Evolutionary conservation across 176 grass and related monocot genomes (phyloP).

Genomic region (Juncus inflexus): DNA sequence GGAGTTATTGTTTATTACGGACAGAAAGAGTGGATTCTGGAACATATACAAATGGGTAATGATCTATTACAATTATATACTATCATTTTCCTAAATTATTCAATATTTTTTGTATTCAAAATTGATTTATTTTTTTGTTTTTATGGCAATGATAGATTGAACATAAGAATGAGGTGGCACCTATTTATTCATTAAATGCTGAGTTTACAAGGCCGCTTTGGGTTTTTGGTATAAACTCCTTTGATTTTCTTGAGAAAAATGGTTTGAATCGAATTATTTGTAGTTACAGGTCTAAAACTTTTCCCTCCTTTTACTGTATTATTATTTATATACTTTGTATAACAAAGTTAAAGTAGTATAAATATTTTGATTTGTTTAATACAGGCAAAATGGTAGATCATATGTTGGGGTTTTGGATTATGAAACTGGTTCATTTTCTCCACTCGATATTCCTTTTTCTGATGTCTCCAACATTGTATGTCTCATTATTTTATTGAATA

Average conservation of each 20-base stretch:
- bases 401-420: conserved; percentile 73
- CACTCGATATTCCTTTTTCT: conserved; percentile 66
- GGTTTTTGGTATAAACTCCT: conserved; percentile 89
- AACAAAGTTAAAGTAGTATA: neutral
- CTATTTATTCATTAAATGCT: conserved; percentile 67
- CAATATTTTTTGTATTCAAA: neutral
- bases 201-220: conserved; percentile 84
- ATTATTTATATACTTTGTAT: conserved; percentile 19
- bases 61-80: conserved; percentile 18
- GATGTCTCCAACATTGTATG: conserved; percentile 74
- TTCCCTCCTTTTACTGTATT: conserved; percentile 9
- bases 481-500: neutral
- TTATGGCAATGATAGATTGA: conserved; percentile 53
- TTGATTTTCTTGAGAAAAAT: conserved; percentile 65
- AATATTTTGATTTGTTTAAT: conserved; percentile 18
- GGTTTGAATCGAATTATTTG: conserved; percentile 52
- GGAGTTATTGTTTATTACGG: conserved; percentile 88
- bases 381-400: conserved; percentile 74
- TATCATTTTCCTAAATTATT: neutral
- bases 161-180: conserved; percentile 58
- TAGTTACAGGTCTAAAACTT: conserved; percentile 74
- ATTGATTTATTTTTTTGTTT: conserved; percentile 9
- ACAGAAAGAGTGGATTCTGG: conserved; percentile 85
- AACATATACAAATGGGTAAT: conserved; percentile 95
- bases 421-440: conserved; percentile 60